Base-by-base conservation (phyloP, 345 rosid species). In the Geranium brycei region DNA sequence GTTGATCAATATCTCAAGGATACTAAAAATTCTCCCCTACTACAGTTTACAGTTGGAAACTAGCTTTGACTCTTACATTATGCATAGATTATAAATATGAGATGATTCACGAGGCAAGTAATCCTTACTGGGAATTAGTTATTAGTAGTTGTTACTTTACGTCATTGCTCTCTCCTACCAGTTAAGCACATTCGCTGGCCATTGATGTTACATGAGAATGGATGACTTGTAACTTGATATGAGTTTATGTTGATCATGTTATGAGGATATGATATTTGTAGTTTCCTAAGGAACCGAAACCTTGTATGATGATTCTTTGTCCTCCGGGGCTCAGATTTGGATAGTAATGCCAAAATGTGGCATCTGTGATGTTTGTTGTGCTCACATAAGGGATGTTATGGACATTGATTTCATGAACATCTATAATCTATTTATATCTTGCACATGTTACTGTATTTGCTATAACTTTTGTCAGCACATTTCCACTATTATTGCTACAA, bases 261-360 rank as follows among this genome's bases (percentile, higher is more conserved):
- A 23, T 23, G 28, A 23, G 28, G 28, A 23, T 23, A 23, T 23
- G 28, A 23, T 23, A 2, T 23, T 23, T 23, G 28, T 23, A 23
- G 2, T 23, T 23, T 23, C 28, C 28, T 23, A 23, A 23, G n/a
- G n/a, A n/a, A n/a, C n/a, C n/a, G n/a, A n/a, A 23, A 23, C 55
- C 5, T 53, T 17, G 12, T 53, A n/a, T n/a, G n/a, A 28, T 59
- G 40, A 61, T 30, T n/a, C n/a, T n/a, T 17, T 64, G 6, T 67
- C 70, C 73, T 65, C 62, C 69, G 89, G 98, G 98, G 98, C 59
- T 91, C 98, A 58, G 80, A 83, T 76, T 79, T 91, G 69, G 96
- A 91, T 79, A 79, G 92, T 72, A 77, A 91, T 79, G 96, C 98
- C 53, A 91, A 89, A 85, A 23, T 23, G 28, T 23, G 28, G 28